phyloP scores from a whole-genome alignment of 2,329 filamentous ascomycete genomes.

The Penicillium brasilianum region DNA sequence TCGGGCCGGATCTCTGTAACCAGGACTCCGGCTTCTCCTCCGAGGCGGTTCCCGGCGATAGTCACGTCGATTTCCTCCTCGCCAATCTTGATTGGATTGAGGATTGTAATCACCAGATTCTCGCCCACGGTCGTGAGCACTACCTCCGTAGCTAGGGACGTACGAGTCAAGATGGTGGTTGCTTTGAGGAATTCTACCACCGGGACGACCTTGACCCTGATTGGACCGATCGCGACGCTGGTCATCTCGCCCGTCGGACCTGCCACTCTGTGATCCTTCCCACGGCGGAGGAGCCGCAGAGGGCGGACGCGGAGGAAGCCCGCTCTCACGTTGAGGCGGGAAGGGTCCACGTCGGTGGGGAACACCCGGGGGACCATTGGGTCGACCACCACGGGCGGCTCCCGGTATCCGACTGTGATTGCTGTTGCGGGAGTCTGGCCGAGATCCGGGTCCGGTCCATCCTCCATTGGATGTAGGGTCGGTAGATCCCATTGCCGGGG shows the following conservation, averaged over 20 bases:
- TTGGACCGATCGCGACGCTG: slow-evolving; percentile 39
- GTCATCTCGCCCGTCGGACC: slow-evolving; percentile 36
- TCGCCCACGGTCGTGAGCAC: slow-evolving; percentile 31
- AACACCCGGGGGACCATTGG: slow-evolving; percentile 33
- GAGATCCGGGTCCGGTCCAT: slow-evolving; percentile 49
- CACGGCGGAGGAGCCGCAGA: slow-evolving; percentile 36
- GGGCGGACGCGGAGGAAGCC: slow-evolving; percentile 47
- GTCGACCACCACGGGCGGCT: slow-evolving; percentile 37
- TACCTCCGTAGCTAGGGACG: slow-evolving; percentile 40
- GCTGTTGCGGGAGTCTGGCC: slow-evolving; percentile 37
- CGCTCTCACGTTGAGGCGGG: slow-evolving; percentile 37
- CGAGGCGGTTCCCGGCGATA: slow-evolving; percentile 36
- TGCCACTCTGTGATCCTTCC: slow-evolving; percentile 33
- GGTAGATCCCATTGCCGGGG: slow-evolving; percentile 88
- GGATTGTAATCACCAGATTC: slow-evolving; percentile 30
- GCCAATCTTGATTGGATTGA: slow-evolving; percentile 31
- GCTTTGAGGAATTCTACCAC: slow-evolving; percentile 29
- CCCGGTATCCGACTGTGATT: slow-evolving; percentile 41
- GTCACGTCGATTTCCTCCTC: slow-evolving; percentile 34
- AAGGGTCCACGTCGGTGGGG: slow-evolving; percentile 35
- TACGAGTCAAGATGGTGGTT: slow-evolving; percentile 42
- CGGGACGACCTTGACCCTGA: slow-evolving; percentile 29
- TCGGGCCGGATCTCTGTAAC: slow-evolving; percentile 33
- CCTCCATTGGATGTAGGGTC: slow-evolving; percentile 70
- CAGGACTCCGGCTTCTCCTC: slow-evolving; percentile 44